Percentiles rank a stretch among this genome's conserved stretches.
Evolutionary conservation across 2,329 filamentous ascomycete species (phyloP).

Genomic region (Conoideocrella luteorostrata): DNA sequence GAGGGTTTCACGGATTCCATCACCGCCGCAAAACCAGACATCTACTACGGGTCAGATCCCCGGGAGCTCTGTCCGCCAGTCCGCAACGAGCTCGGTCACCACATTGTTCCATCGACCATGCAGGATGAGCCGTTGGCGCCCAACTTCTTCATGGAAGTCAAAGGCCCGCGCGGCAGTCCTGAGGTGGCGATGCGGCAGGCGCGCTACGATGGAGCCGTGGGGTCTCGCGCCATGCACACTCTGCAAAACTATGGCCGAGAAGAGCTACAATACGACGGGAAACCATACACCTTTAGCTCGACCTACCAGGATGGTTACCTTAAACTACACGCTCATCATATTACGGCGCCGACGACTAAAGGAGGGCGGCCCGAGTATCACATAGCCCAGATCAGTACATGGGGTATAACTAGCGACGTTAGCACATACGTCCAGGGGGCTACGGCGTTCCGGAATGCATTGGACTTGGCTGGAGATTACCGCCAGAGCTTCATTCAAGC

Average conservation of each 20-base stretch:
- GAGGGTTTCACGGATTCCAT: too few species aligned
- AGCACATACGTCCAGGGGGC: slow-evolving; percentile 26
- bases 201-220: slow-evolving; percentile 28
- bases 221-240: slow-evolving; percentile 26
- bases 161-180: slow-evolving; percentile 23
- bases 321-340: slow-evolving; percentile 25
- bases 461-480: slow-evolving; percentile 30
- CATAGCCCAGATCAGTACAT: slow-evolving; percentile 27
- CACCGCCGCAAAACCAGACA: slow-evolving; percentile 10
- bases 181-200: slow-evolving; percentile 24
- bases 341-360: slow-evolving; percentile 10
- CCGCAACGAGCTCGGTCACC: slow-evolving; percentile 7
- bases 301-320: slow-evolving; percentile 31
- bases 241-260: slow-evolving; percentile 25
- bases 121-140: too few species aligned
- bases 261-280: slow-evolving; percentile 27
- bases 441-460: slow-evolving; percentile 29
- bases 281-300: slow-evolving; percentile 27
- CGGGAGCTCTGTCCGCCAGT: neutral
- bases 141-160: slow-evolving; percentile 33
- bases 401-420: slow-evolving; percentile 20
- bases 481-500: slow-evolving; percentile 28
- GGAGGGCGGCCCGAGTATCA: slow-evolving; percentile 21
- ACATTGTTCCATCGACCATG: slow-evolving; percentile 22
- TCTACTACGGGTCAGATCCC: neutral